Evolutionary conservation across 257 asterid species (phyloP), one percentile per base, ranked within the genome.

Genomic region (Salvia miltiorrhiza): DNA sequence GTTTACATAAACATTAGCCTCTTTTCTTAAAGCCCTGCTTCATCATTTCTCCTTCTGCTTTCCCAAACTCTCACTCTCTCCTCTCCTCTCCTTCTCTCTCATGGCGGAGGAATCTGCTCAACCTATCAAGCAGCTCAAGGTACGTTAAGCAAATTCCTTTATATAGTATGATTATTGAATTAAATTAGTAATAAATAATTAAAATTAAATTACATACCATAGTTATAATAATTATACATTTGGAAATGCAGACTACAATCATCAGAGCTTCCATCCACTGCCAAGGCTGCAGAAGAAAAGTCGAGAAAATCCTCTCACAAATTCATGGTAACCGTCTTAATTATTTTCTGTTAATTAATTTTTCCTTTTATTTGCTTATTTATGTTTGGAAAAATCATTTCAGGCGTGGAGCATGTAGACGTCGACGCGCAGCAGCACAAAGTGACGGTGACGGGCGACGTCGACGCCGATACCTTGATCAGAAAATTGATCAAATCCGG

Each of bases 221-320:
- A 35, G 4, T 5, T 7, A 1, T 4, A 30, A 0, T 2, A 30
- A 0, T 21, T 20, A 59, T 30, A 16, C 24, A 11, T 56, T 56
- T 64, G 16, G 32, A 61, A 30, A 37, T 63, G 30, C 84, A 88
- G 93, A 82, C 67, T 7, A 86, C 69, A 79, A 61, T 75, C n/a
- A 78, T 89, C 69, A 86, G 66, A 76, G 90, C 86, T 69, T 89
- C 93, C 0, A 85, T 89, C 76, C 93, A 89, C 74, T 89, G 96
- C 59, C 86, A 81, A 77, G 96, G 91, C 45, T 89, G 96, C 82
- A 86, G 81, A 73, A 78, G 67, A 57, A 89, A 86, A 70, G 93
- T 89, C 55, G 81, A 78, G 77, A 89, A 87, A 71, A 81, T 85
- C 49, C 84, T 89, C 39, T 57, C 9, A 19, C 84, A 77, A 74